Evolutionary conservation across 2,329 filamentous ascomycete genomes (phyloP), one percentile per base, ranked within the genome.

Genomic region (Sordariomycetes sp.): DNA sequence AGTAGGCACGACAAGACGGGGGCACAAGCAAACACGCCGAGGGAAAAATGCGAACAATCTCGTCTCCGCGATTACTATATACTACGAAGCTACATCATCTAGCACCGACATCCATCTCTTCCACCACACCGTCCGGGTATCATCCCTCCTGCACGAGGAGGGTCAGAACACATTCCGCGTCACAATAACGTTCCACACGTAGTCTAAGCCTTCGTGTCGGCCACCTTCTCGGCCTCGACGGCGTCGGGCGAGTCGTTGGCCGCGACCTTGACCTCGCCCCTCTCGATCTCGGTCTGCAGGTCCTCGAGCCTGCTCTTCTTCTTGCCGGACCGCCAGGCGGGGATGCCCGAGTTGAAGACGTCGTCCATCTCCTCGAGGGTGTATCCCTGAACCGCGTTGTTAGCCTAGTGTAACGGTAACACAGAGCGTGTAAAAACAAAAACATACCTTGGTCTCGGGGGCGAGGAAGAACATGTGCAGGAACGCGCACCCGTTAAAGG

Each of bases 361-460:
- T 82, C 81, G 62, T 89, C 87, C 69, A 90, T 85, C 67, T 92
- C 87, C 66, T 92, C 88, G 1, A 92, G 80, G 0, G 86, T 87
- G 71, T 84, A 88, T 14, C 87, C 87, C 46, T 63, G 37, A 1
- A 37, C 3, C 3, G 14, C 8, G 8, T n/a, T 10, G 20, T 48
- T 22, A 48, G 20, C 14, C 3, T 7, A 16, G 37, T 11, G 11
- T 10, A 1, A 10, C 3, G 10, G 56, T 51, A 57, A 40, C 12
- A 6, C 24, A 46, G 18, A 24, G 7, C 35, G 14, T 16, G 16
- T 28, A 32, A 5, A 34, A n/a, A 32, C 10, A 54, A 14, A n/a
- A 18, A 22, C 40, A 7, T n/a, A 55, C 54, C 61, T 83, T 81
- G 0, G 87, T 90, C 71, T 90, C 78, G 0, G 86, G 86, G 1